Percentiles rank a stretch among this genome's conserved stretches.
These are phyloP conservation scores for Acanthamoeba healyi DNA, from an alignment of 208 protist species.

Conservation along the genomic window DNA sequence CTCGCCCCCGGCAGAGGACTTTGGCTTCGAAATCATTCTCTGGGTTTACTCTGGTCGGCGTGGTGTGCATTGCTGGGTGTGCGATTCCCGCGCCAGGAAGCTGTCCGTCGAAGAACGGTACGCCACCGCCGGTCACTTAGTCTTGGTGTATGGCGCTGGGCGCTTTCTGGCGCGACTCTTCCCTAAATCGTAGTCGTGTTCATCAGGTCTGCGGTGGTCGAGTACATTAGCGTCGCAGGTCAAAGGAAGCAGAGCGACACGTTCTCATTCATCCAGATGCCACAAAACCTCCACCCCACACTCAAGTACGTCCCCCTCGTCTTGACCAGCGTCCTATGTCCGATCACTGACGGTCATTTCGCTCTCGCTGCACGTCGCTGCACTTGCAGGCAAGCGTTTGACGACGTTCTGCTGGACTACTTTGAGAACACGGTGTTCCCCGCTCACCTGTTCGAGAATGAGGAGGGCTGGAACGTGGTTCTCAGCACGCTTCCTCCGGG, in stretches of 20 bases:
- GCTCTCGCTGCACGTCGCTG: neutral
- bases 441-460: constrained; percentile 73
- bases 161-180: neutral
- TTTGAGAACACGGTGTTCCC: constrained; percentile 78
- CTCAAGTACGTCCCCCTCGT: constrained; percentile 17
- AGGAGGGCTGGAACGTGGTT: neutral
- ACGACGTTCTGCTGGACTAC: constrained; percentile 68
- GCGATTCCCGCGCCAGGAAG: constrained; percentile 94
- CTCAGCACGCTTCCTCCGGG: constrained; percentile 15
- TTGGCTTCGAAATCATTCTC: constrained; percentile 97
- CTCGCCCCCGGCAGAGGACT: constrained; percentile 91
- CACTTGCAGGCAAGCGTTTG: neutral
- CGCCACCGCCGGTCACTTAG: neutral
- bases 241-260: constrained; percentile 51
- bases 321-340: neutral
- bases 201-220: constrained; percentile 7
- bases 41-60: constrained; percentile 98
- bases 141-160: neutral
- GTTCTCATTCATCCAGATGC: constrained; percentile 29
- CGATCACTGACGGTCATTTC: neutral
- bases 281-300: constrained; percentile 11
- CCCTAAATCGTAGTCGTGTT: no score
- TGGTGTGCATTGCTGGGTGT: constrained; percentile 99
- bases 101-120: constrained; percentile 33
- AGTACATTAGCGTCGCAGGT: constrained; percentile 36